Evolutionary conservation across 495 filamentous ascomycete species (phyloP), one percentile per base, ranked within the genome.

Genomic region (Penicillium egyptiacum): DNA sequence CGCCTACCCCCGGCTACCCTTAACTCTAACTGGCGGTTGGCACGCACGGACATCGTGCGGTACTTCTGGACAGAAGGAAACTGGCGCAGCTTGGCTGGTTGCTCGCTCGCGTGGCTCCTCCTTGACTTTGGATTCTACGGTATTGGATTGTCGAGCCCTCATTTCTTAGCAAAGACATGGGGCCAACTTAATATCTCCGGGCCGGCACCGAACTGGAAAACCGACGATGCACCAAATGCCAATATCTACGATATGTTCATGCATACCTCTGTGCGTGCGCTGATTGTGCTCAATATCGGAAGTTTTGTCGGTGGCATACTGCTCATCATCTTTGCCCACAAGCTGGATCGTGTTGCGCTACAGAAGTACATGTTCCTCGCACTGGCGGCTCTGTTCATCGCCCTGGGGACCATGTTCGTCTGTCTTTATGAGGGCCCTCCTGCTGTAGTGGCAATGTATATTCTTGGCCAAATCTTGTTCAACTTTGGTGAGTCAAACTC

Each of bases 401-500:
- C 76, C 16, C 68, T 82, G 14, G 80, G 79, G 10, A 67, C 68
- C n/a, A 68, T 82, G 60, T 81, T 80, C 55, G 61, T 74, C 16
- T 70, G 67, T 6, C 62, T 79, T 11, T 74, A 71, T 28, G 58
- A 65, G 20, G 59, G 60, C 14, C 74, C 82, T 45, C 69, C 75
- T 0, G 65, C 76, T 5, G 79, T 78, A 10, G 78, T 88, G 8
- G 68, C 74, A 0, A 61, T 89, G 2, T 88, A 86, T 56, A 75
- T 83, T 22, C 42, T 88, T 20, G 81, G 79, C 19, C 81, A 88
- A 64, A 63, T 84, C 0, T 58, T 87, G n/a, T 88, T 87, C 70
- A 86, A 87, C 58, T 76, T 87, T 25, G 85, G 85, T 68, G 66
- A 26, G 54, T 59, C 17, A 30, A 28, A 8, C 4, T 10, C 5